These are phyloP conservation scores for Daldinia vernicosa DNA, from an alignment of 495 filamentous ascomycete species.

Conservation along the genomic window DNA sequence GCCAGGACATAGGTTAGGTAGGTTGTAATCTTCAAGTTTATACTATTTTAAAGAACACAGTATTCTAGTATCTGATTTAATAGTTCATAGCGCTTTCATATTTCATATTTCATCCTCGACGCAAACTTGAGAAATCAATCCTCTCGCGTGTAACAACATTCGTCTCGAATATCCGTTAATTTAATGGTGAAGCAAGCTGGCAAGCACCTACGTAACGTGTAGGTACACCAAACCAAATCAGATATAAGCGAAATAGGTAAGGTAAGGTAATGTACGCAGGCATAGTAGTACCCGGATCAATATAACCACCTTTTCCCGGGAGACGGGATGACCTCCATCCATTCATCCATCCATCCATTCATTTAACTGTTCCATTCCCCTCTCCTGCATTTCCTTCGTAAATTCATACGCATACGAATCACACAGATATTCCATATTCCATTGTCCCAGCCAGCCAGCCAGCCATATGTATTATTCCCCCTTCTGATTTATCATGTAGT, in stretches of 20 bases:
- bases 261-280: not conserved
- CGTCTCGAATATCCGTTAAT: not conserved
- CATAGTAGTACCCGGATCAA: conserved; percentile 6
- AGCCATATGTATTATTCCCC: not conserved
- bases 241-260: not conserved
- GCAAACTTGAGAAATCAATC: not conserved
- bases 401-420: not conserved
- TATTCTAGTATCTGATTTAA: not conserved
- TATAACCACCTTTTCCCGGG: not conserved
- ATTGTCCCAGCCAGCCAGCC: not conserved
- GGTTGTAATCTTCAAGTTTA: not conserved
- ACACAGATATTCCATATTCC: not conserved
- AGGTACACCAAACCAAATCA: not conserved
- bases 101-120: too few species aligned
- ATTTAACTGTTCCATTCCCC: not conserved
- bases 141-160: not conserved
- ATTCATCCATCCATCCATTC: not conserved
- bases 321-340: not conserved
- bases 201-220: not conserved
- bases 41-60: not conserved
- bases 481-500: not conserved
- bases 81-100: not conserved
- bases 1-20: not conserved
- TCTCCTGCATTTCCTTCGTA: conserved; percentile 1
- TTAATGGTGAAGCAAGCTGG: not conserved